Percentiles rank a stretch among this genome's conserved stretches.
phyloP scores from a whole-genome alignment of 345 rosid species.

The Syzygium aromaticum region DNA sequence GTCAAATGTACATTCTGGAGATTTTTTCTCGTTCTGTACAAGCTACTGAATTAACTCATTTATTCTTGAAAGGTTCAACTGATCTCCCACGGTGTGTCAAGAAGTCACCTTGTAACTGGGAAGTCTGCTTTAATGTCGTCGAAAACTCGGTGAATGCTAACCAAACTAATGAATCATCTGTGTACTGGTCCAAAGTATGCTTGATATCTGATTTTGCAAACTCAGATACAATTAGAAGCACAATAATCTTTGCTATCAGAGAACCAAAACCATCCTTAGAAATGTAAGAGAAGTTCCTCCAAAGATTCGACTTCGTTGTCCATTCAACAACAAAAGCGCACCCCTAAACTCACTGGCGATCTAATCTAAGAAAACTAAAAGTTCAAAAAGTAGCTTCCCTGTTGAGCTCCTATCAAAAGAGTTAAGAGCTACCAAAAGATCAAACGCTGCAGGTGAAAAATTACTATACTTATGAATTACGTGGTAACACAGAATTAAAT shows the following conservation, averaged over 20 bases:
- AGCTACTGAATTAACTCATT: too few species aligned
- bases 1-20: too few species aligned
- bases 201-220: neutral
- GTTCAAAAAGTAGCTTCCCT: neutral
- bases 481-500: neutral
- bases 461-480: neutral
- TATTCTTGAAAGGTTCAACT: neutral
- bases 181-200: neutral
- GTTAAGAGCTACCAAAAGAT: neutral
- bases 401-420: neutral
- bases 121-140: neutral
- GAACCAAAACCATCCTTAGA: neutral
- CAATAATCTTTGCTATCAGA: neutral
- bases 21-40: too few species aligned
- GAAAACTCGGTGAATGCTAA: neutral
- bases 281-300: neutral
- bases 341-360: neutral
- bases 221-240: neutral
- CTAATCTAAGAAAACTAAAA: neutral
- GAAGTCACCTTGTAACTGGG: neutral
- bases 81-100: neutral
- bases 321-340: neutral
- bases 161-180: neutral
- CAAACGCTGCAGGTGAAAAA: neutral
- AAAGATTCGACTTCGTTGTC: neutral